Base-by-base conservation (phyloP, 306 rosid genomes). In the Hippophae rhamnoides region DNA sequence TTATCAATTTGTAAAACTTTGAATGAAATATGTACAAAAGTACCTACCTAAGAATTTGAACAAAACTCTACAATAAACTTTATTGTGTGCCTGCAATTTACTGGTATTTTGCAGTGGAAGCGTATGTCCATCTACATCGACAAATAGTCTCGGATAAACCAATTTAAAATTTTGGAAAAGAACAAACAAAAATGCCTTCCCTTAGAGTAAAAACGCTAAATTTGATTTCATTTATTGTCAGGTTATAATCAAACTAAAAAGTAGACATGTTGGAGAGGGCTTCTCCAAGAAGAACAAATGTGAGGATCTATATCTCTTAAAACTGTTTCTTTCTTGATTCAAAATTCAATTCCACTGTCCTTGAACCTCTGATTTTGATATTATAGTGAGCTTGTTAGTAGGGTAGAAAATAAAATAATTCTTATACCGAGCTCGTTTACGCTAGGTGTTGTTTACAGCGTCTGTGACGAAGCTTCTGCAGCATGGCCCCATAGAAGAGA, bases 251-350 rank as follows among this genome's bases (percentile, higher is more conserved):
- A 81, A 86, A 71, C 67, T 82, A 54, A 92, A 83, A 79, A 89
- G 93, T 77, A 87, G 83, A 72, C 86, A 87, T 8, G 92, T 92
- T 50, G 99, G 86, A 67, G 78, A 96, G 18, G 18, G 18, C 56
- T 92, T 92, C 83, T 82, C 98, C 72, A 87, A 92, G 75, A 92
- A 80, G 79, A 74, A 83, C 61, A 87, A 92, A 83, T 81, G 98
- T 87, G 71, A 70, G 88, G 49, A 42, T 18, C 18, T 18, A 18
- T 18, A 18, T 18, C 18, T 18, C 18, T 18, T 18, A 18, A 0
- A 18, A 18, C 18, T 18, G 18, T 46, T 69, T 52, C 4, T 44
- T 14, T 45, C 47, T 25, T 6, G 10, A 1, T 47, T 14, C 27
- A 45, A 45, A 45, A 7, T 69, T 43, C 11, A 18, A 18, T 0